Base-by-base conservation (phyloP, 306 rosid genomes). In the Canavalia gladiata region DNA sequence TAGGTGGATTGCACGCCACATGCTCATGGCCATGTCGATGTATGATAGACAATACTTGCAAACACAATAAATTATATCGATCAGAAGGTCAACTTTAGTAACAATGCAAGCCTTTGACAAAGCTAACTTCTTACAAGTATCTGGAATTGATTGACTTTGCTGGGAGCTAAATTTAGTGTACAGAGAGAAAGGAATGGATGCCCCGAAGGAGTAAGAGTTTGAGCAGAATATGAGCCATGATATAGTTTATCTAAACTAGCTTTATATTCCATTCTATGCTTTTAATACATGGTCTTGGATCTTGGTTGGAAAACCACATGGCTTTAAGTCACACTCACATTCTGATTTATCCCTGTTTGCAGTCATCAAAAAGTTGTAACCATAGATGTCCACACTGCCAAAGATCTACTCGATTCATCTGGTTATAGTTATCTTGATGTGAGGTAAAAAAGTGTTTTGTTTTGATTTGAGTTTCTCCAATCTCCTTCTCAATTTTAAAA, bases 361-460 rank as follows among this genome's bases (percentile, higher is more conserved):
- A 84, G 87, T 49, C 54, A 57, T 79, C 68, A 79, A 79, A 42
- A 74, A 72, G 67, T 74, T 49, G 74, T 33, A 18, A 84, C 81
- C 39, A 8, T 84, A 31, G 77, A 84, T 8, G 84, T 84, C 46
- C 68, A 74, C 1, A 77, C 81, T 39, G 68, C 84, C 43, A 79
- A 73, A 74, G 72, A 84, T 79, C 65, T 84, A 52, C 81, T 84
- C 55, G 9, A 58, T 68, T 84, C 68, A 57, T 68, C 81, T 31
- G 81, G 52, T 39, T 56, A 78, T 55, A 29, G 39, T n/a, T 84
- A 84, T 79, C 84, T 84, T 2, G 87, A 84, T 79, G 87, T 79
- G 35, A 84, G 87, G 87, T 84, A 73, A 1, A 9, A 45, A 78
- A 55, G 10, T 30, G 12, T 18, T 18, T 18, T 18, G 25, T 18